Conservation (phyloP, 1,284 basidiomycete species). For the Hypsizygus ulmarius region DNA sequence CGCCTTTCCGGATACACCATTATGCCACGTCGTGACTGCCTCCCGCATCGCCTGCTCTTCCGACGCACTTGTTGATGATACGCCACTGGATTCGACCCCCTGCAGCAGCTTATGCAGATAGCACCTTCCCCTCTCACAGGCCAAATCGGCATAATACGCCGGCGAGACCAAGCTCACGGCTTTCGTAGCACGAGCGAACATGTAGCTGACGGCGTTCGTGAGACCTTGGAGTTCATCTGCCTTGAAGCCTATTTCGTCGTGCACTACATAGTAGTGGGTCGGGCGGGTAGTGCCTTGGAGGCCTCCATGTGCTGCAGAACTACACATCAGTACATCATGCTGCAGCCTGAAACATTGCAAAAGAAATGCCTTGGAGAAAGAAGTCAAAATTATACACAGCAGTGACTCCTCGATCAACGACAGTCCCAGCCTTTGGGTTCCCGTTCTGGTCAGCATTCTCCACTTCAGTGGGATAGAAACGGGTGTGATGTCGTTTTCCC, state of each 20-base stretch:
- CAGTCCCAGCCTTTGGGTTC: slow-evolving; percentile 71
- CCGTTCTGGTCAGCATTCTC: slow-evolving; percentile 56
- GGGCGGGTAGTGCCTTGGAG: slow-evolving; percentile 64
- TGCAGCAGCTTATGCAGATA: slow-evolving; percentile 67
- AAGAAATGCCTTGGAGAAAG: slow-evolving; percentile 55
- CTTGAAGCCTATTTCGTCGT: slow-evolving; percentile 67
- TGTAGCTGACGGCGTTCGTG: slow-evolving; percentile 66
- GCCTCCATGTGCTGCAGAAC: slow-evolving; percentile 55
- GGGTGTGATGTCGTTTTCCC: slow-evolving; percentile 80
- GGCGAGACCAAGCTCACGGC: slow-evolving; percentile 77
- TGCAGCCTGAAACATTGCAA: neutral
- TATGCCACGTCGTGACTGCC: slow-evolving; percentile 53
- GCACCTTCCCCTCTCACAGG: slow-evolving; percentile 75
- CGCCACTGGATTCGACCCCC: slow-evolving; percentile 44
- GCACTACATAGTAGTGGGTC: slow-evolving; percentile 76
- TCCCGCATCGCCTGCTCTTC: slow-evolving; percentile 54
- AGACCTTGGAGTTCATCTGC: slow-evolving; percentile 64
- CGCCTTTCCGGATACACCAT: slow-evolving; percentile 47
- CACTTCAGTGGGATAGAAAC: slow-evolving; percentile 69
- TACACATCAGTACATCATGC: slow-evolving; percentile 1
- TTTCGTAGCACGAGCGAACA: slow-evolving; percentile 78
- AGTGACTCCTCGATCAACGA: slow-evolving; percentile 70
- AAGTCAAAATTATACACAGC: slow-evolving; percentile 76
- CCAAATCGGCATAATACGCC: slow-evolving; percentile 74
- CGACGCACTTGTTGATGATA: slow-evolving; percentile 30